Evolutionary conservation across 2,329 filamentous ascomycete species (phyloP).

Genomic region (Parastagonospora avenae): DNA sequence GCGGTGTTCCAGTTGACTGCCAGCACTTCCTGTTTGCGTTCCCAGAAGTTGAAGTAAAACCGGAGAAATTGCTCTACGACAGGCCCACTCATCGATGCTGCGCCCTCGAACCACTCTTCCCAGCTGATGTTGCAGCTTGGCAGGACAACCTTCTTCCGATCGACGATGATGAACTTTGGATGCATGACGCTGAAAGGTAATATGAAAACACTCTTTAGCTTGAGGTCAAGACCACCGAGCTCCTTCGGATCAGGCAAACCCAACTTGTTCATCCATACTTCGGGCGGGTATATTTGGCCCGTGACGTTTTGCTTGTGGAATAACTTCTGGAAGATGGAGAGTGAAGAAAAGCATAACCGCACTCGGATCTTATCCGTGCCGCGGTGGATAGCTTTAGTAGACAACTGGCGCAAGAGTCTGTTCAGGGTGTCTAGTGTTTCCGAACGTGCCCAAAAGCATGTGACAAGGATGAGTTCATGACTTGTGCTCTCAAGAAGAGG

Average conservation of each 20-base stretch:
- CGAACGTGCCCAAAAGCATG: constrained; percentile 81
- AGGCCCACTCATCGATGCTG: constrained; percentile 67
- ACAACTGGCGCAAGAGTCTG: constrained; percentile 64
- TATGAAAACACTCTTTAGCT: constrained; percentile 79
- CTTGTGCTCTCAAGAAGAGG: constrained; percentile 66
- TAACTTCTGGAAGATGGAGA: constrained; percentile 73
- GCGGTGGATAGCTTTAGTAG: constrained; percentile 49
- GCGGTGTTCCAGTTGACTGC: constrained; percentile 1
- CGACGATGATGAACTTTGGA: constrained; percentile 79
- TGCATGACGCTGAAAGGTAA: constrained; percentile 86
- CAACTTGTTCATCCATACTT: constrained; percentile 64
- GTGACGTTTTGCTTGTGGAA: constrained; percentile 68
- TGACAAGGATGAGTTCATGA: constrained; percentile 74
- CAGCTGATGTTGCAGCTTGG: constrained; percentile 86
- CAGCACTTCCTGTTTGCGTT: constrained; percentile 29
- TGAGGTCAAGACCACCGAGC: constrained; percentile 67
- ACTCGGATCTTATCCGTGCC: constrained; percentile 59
- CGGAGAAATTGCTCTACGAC: constrained; percentile 65
- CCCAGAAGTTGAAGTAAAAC: constrained; percentile 76
- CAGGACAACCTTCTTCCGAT: constrained; percentile 68
- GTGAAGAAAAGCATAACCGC: constrained; percentile 77
- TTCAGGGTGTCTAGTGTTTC: constrained; percentile 63
- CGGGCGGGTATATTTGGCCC: constrained; percentile 66
- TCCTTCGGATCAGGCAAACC: constrained; percentile 65
- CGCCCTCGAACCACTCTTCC: constrained; percentile 87